A percentile compares a stretch with the other conserved stretches of the same genome.
Evolutionary conservation across 768 basidiomycete genomes (phyloP).

Genomic region (Mycena amicta): DNA sequence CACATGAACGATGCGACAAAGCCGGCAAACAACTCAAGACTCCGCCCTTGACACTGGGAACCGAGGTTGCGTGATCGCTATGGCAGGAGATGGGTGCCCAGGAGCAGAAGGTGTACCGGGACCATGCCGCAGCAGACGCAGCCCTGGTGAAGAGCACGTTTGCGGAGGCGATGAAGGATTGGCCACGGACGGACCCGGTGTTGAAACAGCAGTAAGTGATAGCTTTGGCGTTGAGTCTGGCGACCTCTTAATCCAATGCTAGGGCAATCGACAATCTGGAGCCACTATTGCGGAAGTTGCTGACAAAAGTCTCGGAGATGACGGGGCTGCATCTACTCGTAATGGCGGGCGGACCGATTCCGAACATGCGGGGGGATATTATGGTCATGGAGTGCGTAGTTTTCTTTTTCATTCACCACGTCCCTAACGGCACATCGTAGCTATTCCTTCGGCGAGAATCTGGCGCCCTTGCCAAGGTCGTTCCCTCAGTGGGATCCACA

Average conservation of each 20-base stretch:
- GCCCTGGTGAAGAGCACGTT: not conserved
- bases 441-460: not conserved
- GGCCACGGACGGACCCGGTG: not conserved
- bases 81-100: not conserved
- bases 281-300: not conserved
- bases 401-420: not conserved
- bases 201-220: not conserved
- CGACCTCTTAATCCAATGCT: not conserved
- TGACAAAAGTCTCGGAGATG: not conserved
- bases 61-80: not conserved
- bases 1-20: not conserved
- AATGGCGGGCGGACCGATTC: not conserved
- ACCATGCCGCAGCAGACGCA: not conserved
- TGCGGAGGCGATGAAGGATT: not conserved
- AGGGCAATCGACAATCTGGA: not conserved
- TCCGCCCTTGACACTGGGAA: not conserved
- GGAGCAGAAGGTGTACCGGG: not conserved
- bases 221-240: not conserved
- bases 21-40: not conserved
- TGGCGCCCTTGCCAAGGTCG: not conserved
- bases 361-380: not conserved
- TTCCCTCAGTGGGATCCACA: not conserved
- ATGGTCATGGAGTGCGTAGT: not conserved
- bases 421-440: not conserved
- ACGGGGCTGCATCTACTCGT: not conserved